Conservation (phyloP, 2,329 filamentous ascomycete genomes). For the Cordyceps fumosorosea region DNA sequence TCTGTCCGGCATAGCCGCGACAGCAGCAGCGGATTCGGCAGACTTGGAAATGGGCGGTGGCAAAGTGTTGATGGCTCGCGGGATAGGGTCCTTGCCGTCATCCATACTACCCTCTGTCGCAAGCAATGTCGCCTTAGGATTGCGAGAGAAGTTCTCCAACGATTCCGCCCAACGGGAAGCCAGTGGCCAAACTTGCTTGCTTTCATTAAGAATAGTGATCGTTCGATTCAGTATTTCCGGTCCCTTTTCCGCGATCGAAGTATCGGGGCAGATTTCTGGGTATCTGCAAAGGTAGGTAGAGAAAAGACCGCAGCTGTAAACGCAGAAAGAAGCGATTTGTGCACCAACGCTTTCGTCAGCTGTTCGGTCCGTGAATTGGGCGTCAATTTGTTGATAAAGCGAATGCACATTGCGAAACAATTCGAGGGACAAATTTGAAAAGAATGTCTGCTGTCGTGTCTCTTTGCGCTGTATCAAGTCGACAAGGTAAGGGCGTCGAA, state of each 20-base stretch:
- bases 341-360: constrained; percentile 44
- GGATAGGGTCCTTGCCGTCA: constrained; percentile 35
- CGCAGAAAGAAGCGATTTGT: constrained; percentile 49
- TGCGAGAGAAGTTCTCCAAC: constrained; percentile 39
- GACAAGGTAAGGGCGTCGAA: constrained; percentile 46
- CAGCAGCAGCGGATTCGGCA: constrained; percentile 14
- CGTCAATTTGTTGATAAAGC: constrained; percentile 44
- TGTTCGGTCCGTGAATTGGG: constrained; percentile 40
- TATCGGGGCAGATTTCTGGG: constrained; percentile 38
- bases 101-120: constrained; percentile 43
- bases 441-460: constrained; percentile 31
- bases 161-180: constrained; percentile 47
- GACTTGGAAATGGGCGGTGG: constrained; percentile 7
- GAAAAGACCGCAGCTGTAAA: constrained; percentile 49
- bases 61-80: constrained; percentile 18
- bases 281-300: constrained; percentile 47
- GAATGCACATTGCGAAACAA: constrained; percentile 42
- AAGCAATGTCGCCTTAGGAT: constrained; percentile 33
- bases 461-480: constrained; percentile 40
- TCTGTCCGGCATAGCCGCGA: constrained; percentile 11
- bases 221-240: constrained; percentile 40
- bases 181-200: constrained; percentile 45
- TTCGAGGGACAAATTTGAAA: constrained; percentile 37
- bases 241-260: constrained; percentile 32
- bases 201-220: constrained; percentile 40